Conservation (phyloP, 2,329 filamentous ascomycete genomes). For the Trichophyton benhamiae region DNA sequence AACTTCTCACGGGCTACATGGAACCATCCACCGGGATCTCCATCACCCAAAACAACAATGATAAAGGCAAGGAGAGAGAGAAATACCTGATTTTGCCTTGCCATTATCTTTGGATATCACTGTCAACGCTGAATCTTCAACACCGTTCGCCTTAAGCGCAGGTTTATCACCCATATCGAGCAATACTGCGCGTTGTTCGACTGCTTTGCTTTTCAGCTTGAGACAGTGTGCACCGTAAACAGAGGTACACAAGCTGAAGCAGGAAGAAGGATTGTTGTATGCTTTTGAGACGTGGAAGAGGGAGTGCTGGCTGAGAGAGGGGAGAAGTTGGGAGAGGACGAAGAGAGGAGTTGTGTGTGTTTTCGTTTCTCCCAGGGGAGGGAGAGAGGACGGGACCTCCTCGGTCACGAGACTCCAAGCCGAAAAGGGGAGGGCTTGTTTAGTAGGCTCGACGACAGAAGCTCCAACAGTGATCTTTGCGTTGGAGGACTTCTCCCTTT, state of each 20-base stretch:
- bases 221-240: background rate
- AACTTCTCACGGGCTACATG: background rate
- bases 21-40: background rate
- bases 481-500: background rate
- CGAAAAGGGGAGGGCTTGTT: background rate
- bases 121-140: background rate
- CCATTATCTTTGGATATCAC: background rate
- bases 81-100: constrained; percentile 4
- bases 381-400: background rate
- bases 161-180: background rate
- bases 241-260: background rate
- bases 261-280: background rate
- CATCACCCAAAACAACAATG: background rate
- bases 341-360: background rate
- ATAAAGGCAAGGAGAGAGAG: background rate
- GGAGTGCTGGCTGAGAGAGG: background rate
- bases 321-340: background rate
- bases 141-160: background rate
- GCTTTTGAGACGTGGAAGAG: background rate
- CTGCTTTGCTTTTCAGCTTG: background rate
- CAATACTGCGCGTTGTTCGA: background rate
- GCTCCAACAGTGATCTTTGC: background rate
- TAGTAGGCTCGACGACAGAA: background rate
- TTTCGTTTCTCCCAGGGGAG: background rate
- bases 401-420: background rate